A percentile compares a stretch with the other conserved stretches of the same genome.
These are phyloP conservation scores for Amanita thiersii DNA, from an alignment of 768 basidiomycete species.

Conservation along the genomic window DNA sequence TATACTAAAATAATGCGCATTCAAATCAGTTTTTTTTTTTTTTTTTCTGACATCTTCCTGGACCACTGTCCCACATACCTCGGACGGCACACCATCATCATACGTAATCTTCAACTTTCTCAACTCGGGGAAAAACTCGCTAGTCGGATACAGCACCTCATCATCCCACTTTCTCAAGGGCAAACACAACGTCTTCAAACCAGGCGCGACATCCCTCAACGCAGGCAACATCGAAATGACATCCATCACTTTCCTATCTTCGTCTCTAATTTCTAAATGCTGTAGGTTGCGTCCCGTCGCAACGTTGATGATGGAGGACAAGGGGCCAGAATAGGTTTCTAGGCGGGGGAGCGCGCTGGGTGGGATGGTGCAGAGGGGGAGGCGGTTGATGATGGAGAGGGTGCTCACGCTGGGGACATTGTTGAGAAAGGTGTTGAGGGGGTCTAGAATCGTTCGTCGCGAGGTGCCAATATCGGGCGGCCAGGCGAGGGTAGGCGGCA, in stretches of 20 bases:
- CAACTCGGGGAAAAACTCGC: slow-evolving; percentile 26
- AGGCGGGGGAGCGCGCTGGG: slow-evolving; percentile 12
- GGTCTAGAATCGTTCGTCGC: slow-evolving; percentile 10
- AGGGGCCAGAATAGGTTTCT: slow-evolving; percentile 12
- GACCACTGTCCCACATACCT: slow-evolving; percentile 21
- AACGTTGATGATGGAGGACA: slow-evolving; percentile 10
- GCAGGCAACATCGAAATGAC: slow-evolving; percentile 12
- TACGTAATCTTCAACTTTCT: slow-evolving; percentile 32
- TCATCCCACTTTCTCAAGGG: slow-evolving; percentile 35
- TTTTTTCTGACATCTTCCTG: no score
- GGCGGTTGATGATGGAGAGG: slow-evolving; percentile 13
- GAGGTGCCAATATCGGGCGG: slow-evolving; percentile 10
- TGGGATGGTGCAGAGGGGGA: slow-evolving; percentile 11
- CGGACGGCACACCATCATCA: slow-evolving; percentile 26
- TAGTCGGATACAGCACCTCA: slow-evolving; percentile 34
- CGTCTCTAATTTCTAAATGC: slow-evolving; percentile 14
- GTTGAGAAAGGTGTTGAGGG: slow-evolving; percentile 13
- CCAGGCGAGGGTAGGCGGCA: slow-evolving; percentile 14
- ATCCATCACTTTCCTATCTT: slow-evolving; percentile 13
- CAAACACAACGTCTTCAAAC: slow-evolving; percentile 20
- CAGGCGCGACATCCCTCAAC: slow-evolving; percentile 18
- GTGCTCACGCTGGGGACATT: slow-evolving; percentile 10
- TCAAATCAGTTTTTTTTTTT: neutral
- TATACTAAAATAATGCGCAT: slow-evolving; percentile 18
- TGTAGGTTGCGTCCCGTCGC: slow-evolving; percentile 10